Conservation (phyloP, 768 basidiomycete genomes). For the Lactarius deliciosus region DNA sequence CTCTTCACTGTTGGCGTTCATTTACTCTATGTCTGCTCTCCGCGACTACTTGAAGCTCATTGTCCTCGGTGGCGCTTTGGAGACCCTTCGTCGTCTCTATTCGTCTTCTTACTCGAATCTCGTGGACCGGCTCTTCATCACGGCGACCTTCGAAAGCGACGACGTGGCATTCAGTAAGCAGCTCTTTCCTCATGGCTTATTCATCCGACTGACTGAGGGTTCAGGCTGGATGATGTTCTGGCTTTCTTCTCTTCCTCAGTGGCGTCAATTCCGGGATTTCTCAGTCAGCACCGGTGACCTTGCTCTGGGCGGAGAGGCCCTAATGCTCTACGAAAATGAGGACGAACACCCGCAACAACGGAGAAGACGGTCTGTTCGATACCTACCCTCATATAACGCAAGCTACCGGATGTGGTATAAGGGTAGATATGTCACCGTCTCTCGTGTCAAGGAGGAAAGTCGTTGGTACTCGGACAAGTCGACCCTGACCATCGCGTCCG, state of each 20-base stretch:
- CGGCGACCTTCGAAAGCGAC: conserved; percentile 56
- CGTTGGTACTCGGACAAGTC: conserved; percentile 43
- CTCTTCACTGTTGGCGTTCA: conserved; percentile 42
- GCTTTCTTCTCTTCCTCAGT: conserved; percentile 61
- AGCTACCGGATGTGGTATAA: conserved; percentile 52
- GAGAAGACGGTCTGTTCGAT: conserved; percentile 37
- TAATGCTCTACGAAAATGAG: conserved; percentile 20
- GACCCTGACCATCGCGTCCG: conserved; percentile 46
- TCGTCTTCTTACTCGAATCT: conserved; percentile 44
- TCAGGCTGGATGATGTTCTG: conserved; percentile 72
- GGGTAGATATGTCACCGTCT: conserved; percentile 34
- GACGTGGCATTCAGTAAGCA: conserved; percentile 57
- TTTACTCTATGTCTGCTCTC: conserved; percentile 55
- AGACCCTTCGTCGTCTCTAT: conserved; percentile 51
- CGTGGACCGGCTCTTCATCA: conserved; percentile 58
- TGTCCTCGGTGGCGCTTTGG: conserved; percentile 60
- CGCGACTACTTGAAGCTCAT: conserved; percentile 65
- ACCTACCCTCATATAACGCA: conserved; percentile 43
- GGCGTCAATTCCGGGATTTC: conserved; percentile 55
- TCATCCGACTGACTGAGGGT: conserved; percentile 5
- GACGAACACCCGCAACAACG: conserved; percentile 10
- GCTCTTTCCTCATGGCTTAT: conserved; percentile 2
- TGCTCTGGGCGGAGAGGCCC: conserved; percentile 38
- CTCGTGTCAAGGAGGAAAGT: conserved; percentile 39
- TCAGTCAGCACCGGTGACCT: conserved; percentile 48